A percentile compares a stretch with the other conserved stretches of the same genome.
These are phyloP conservation scores for Cornus florida DNA, from an alignment of 148 eudicot species.

Conservation along the genomic window DNA sequence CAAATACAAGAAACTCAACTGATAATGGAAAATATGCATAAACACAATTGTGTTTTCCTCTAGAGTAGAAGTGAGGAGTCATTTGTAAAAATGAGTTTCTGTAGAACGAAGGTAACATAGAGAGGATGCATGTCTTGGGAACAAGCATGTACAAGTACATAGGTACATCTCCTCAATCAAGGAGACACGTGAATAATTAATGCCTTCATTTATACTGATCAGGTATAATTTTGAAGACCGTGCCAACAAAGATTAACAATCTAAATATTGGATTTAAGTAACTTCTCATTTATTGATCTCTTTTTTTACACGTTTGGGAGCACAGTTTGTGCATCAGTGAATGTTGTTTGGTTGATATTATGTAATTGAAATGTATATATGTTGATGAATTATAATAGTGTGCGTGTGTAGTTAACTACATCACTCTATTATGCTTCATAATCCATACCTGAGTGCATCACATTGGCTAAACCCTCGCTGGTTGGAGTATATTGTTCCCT, in stretches of 20 bases:
- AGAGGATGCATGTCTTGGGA: not conserved
- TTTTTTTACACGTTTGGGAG: not conserved
- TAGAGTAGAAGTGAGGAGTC: not conserved
- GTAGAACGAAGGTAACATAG: not conserved
- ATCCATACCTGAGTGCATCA: conserved; percentile 59
- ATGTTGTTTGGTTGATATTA: not conserved
- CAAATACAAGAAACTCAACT: not conserved
- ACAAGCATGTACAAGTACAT: not conserved
- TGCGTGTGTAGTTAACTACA: not conserved
- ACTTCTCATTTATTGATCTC: not conserved
- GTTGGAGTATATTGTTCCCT: conserved; percentile 28
- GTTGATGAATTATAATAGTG: not conserved
- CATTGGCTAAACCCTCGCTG: conserved; percentile 68
- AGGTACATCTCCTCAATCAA: not conserved
- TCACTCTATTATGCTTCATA: not conserved
- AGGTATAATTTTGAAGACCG: not conserved
- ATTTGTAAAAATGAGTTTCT: too few species aligned
- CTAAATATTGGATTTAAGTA: not conserved
- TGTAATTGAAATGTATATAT: not conserved
- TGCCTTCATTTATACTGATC: not conserved
- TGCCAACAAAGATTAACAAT: not conserved
- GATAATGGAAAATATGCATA: too few species aligned
- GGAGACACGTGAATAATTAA: not conserved
- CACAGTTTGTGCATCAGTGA: not conserved
- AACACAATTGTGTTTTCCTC: not conserved